Conservation (phyloP, 352 stramenopile genomes). For the Pythium aristosporum region DNA sequence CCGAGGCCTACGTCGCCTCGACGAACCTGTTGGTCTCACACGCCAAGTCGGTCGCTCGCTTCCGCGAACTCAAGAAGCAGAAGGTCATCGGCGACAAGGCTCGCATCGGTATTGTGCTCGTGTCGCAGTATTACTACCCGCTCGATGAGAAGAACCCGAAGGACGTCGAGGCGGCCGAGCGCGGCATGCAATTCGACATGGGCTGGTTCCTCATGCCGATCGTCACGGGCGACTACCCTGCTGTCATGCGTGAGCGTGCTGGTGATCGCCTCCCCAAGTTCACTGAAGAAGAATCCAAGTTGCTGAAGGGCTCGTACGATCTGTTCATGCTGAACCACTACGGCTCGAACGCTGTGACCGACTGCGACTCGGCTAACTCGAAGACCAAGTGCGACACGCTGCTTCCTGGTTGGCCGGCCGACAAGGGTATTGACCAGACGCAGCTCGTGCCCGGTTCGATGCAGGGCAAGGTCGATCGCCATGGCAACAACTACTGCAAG, state of each 20-base stretch:
- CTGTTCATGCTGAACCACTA: slow-evolving; percentile 97
- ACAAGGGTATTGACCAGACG: slow-evolving; percentile 32
- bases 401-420: slow-evolving; percentile 34
- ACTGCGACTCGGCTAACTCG: slow-evolving; percentile 39
- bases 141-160: slow-evolving; percentile 52
- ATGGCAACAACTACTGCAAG: slow-evolving; percentile 87
- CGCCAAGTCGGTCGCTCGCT: slow-evolving; percentile 56
- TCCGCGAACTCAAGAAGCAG: slow-evolving; percentile 67
- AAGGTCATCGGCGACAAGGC: slow-evolving; percentile 42
- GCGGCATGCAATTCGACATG: slow-evolving; percentile 87
- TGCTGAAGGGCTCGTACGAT: slow-evolving; percentile 87
- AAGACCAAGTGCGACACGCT: slow-evolving; percentile 36
- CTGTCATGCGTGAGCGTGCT: slow-evolving; percentile 82
- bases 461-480: background rate
- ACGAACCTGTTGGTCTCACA: too few relatives aligned
- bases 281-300: slow-evolving; percentile 70
- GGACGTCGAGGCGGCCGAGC: slow-evolving; percentile 62
- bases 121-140: slow-evolving; percentile 73
- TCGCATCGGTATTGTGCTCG: slow-evolving; percentile 91
- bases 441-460: background rate
- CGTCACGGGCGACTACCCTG: slow-evolving; percentile 89
- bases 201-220: slow-evolving; percentile 92
- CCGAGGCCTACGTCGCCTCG: too few relatives aligned
- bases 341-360: slow-evolving; percentile 47
- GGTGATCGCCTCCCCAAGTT: slow-evolving; percentile 86